These are phyloP conservation scores for Royoungia palumana DNA, from an alignment of 768 basidiomycete species.

Conservation along the genomic window DNA sequence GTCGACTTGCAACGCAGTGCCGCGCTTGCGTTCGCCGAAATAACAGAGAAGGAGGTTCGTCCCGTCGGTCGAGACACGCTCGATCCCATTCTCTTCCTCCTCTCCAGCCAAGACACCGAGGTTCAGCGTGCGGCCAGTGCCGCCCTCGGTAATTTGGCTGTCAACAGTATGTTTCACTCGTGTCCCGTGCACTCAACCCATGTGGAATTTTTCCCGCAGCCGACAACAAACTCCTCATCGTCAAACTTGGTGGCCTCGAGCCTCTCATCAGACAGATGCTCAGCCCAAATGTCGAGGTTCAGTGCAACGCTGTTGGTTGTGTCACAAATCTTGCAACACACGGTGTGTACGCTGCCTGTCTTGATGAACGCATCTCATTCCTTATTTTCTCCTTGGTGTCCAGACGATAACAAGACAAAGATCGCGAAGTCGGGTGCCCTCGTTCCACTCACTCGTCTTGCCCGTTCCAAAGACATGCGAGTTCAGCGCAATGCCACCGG, in stretches of 20 bases:
- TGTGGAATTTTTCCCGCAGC: conserved; percentile 45
- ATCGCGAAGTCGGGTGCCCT: conserved; percentile 99
- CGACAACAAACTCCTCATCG: conserved; percentile 98
- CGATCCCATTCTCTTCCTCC: conserved; percentile 95
- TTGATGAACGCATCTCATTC: conserved; percentile 11
- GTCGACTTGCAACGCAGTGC: conserved; percentile 98
- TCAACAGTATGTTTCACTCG: conserved; percentile 75
- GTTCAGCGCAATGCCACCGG: conserved; percentile 99
- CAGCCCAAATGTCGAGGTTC: conserved; percentile 97
- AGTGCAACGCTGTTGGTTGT: conserved; percentile 99
- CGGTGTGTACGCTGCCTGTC: conserved; percentile 50
- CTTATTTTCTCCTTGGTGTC: not conserved
- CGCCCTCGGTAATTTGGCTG: conserved; percentile 94
- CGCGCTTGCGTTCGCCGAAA: conserved; percentile 97
- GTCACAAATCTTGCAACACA: conserved; percentile 98
- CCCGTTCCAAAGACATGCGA: conserved; percentile 98
- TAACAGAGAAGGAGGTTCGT: conserved; percentile 98
- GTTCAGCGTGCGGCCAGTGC: conserved; percentile 98
- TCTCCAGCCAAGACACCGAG: conserved; percentile 97
- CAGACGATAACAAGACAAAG: conserved; percentile 99
- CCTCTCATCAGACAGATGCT: conserved; percentile 99
- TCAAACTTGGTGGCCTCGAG: conserved; percentile 95
- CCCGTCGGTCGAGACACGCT: conserved; percentile 95
- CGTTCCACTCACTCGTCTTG: conserved; percentile 92
- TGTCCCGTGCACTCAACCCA: conserved; percentile 10